phyloP scores from a whole-genome alignment of 108 stramenopile species.

The Chaetoceros muelleri region DNA sequence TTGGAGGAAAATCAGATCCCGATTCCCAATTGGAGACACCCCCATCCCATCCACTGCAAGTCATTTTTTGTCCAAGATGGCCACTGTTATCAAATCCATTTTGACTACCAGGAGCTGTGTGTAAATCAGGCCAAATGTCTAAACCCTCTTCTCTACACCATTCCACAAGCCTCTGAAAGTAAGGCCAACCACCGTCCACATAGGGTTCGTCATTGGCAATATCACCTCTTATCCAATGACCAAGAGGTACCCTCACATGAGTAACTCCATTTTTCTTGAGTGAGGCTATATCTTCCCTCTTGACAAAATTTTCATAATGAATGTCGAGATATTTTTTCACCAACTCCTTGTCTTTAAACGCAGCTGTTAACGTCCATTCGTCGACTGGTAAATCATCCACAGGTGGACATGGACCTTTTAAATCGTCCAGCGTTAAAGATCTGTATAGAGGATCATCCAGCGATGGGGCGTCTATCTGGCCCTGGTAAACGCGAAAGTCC shows the following conservation, averaged over 20 bases:
- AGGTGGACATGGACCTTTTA: background rate
- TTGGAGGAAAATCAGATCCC: conserved; percentile 18
- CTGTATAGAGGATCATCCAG: conserved; percentile 3
- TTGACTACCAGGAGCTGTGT: conserved; percentile 60
- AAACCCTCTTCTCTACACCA: conserved; percentile 43
- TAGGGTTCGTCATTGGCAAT: conserved; percentile 32
- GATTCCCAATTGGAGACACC: background rate
- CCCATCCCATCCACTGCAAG: conserved; percentile 22
- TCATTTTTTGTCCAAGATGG: conserved; percentile 11
- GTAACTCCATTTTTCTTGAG: conserved; percentile 39
- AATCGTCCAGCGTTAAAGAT: conserved; percentile 11
- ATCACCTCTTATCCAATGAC: conserved; percentile 50
- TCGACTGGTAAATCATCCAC: conserved; percentile 38
- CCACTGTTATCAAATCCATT: conserved; percentile 71
- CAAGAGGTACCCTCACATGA: conserved; percentile 61
- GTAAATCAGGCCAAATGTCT: conserved; percentile 60
- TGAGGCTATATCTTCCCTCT: conserved; percentile 25
- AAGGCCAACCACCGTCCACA: conserved; percentile 48
- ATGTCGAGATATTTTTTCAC: conserved; percentile 42
- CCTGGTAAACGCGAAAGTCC: conserved; percentile 35
- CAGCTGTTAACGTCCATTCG: conserved; percentile 30
- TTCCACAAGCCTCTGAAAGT: conserved; percentile 35
- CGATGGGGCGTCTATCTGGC: conserved; percentile 27
- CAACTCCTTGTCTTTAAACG: conserved; percentile 16
- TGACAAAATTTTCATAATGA: conserved; percentile 69